Evolutionary conservation across 148 eudicot genomes (phyloP).

Genomic region (Chenopodium suecicum): DNA sequence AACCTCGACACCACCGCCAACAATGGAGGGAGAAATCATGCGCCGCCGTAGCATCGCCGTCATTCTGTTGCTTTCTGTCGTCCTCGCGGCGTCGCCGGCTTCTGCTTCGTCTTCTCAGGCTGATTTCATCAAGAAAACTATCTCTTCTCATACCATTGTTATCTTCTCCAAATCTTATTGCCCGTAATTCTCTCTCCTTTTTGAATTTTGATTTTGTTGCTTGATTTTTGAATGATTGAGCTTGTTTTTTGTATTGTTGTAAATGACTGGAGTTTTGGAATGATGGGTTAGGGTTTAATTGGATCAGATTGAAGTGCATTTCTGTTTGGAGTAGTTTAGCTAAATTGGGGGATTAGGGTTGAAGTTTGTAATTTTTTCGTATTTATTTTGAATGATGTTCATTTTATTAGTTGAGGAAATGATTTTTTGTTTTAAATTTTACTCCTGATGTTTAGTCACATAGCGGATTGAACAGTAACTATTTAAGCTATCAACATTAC

Average conservation of each 20-base stretch:
- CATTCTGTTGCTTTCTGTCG: conserved; percentile 2
- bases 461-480: not conserved
- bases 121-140: conserved; percentile 60
- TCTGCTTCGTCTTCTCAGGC: conserved; percentile 35
- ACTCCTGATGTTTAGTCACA: not conserved
- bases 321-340: not conserved
- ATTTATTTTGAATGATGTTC: not conserved
- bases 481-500: not conserved
- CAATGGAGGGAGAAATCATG: conserved; percentile 21
- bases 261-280: not conserved
- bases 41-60: conserved; percentile 4
- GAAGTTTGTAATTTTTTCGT: not conserved
- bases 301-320: not conserved
- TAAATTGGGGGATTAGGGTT: not conserved
- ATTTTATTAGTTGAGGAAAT: not conserved
- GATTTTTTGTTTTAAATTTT: not conserved
- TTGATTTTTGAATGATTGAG: not conserved
- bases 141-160: conserved; percentile 63
- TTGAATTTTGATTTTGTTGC: not conserved
- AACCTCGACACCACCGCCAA: not conserved
- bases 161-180: conserved; percentile 83
- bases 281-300: not conserved
- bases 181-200: conserved; percentile 43
- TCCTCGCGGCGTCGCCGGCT: conserved; percentile 11
- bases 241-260: not conserved